Evolutionary conservation across 2,329 filamentous ascomycete genomes (phyloP), one percentile per base, ranked within the genome.

Genomic region (Colletotrichum lini): DNA sequence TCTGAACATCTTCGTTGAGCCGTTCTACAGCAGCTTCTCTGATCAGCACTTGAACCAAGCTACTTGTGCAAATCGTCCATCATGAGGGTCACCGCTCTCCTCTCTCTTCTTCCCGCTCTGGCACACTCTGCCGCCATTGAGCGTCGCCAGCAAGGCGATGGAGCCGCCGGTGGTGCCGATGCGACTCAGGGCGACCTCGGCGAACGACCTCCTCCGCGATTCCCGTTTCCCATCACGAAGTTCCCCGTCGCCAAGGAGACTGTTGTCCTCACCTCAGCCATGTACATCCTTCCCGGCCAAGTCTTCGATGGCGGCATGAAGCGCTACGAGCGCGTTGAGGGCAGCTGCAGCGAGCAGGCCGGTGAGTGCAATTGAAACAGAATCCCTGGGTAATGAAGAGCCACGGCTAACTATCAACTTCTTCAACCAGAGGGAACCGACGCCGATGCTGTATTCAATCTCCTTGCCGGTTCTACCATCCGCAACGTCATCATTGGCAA

Each of bases 281-380:
- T 80, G 64, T 80, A 81, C 49, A 75, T 80, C 21, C 69, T 77
- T 64, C 77, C 79, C 0, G 78, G 80, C 1, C 75, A 77, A 13
- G 75, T 77, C 0, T 82, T 79, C 42, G 80, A 82, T 23, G 80
- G 79, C 57, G 77, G 78, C 57, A 81, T 80, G 79, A 79, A 78
- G 50, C 79, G 78, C 4, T 84, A 80, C 68, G 81, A 84, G 66
- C 81, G 81, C 13, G 79, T 79, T 1, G 78, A 78, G 50, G 82
- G 80, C 26, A 80, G 80, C 65, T 87, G 85, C 73, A 83, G 79
- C 49, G 84, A 82, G 30, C 83, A 86, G 65, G 78, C 77, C 1
- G 67, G 67, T 56, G n/a, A 23, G 56, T 60, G 7, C 23, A 26
- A n/a, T 9, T 7, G 15, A 7, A 2, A 18, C n/a, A 44, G 4